phyloP scores from a whole-genome alignment of 441 rosid species.

The Gossypium lobatum region DNA sequence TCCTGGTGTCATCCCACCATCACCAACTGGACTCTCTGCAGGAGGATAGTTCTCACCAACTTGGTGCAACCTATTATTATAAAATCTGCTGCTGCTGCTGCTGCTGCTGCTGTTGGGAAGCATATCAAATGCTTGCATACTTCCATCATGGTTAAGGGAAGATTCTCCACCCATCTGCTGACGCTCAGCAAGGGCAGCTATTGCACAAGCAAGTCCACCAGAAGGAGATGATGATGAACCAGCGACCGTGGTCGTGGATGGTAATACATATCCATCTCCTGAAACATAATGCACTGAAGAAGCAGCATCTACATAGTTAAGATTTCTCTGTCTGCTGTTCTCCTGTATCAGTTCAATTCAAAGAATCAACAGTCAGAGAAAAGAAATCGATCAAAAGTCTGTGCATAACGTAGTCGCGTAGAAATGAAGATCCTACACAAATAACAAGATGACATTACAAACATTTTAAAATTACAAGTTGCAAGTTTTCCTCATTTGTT shows the following conservation, averaged over 20 bases:
- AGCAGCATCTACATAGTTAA: slow-evolving; percentile 30
- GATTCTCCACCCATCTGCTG: slow-evolving; percentile 68
- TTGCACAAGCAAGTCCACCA: slow-evolving; percentile 82
- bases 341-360: slow-evolving; percentile 40
- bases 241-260: slow-evolving; percentile 32
- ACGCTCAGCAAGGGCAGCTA: slow-evolving; percentile 92
- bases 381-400: background rate
- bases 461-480: background rate
- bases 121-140: slow-evolving; percentile 23
- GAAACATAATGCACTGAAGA: slow-evolving; percentile 45
- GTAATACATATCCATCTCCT: slow-evolving; percentile 37
- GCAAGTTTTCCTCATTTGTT: background rate
- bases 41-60: slow-evolving; percentile 35
- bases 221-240: slow-evolving; percentile 68
- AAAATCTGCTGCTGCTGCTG: slow-evolving; percentile 29
- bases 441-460: background rate
- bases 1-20: slow-evolving; percentile 23
- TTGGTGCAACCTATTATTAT: slow-evolving; percentile 31
- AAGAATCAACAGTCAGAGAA: slow-evolving; percentile 6
- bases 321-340: slow-evolving; percentile 44
- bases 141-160: slow-evolving; percentile 30
- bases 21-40: slow-evolving; percentile 28
- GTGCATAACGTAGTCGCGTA: background rate
- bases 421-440: background rate
- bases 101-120: slow-evolving; percentile 14